Evolutionary conservation across 768 basidiomycete species (phyloP), one percentile per base, ranked within the genome.

Genomic region (Tremella mesenterica): DNA sequence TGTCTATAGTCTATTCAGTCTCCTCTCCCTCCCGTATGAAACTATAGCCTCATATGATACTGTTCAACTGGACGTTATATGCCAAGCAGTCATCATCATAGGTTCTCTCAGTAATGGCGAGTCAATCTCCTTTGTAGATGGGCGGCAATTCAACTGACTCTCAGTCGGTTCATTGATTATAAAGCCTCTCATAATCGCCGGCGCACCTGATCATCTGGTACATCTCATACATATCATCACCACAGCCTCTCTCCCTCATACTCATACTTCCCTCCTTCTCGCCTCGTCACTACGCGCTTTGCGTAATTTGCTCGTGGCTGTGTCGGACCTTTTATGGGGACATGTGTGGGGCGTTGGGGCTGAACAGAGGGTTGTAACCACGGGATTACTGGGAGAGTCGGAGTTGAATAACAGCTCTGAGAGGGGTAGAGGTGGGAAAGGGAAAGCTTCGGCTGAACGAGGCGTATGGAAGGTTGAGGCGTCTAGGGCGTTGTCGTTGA

Each of bases 321-420:
- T 64, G 1, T 69, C 67, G 4, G 71, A 73, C 49, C 55, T 64
- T 23, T 47, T 69, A 13, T 70, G 69, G 67, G 69, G 71, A 8
- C 64, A 64, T 26, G 64, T 65, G 56, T 70, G 70, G 70, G 70
- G 70, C 13, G 68, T 72, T 6, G 65, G 68, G 4, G 57, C 63
- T 3, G 65, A 66, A 41, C 46, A 36, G 20, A 46, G 44, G 51
- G 57, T 58, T 12, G 58, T 64, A 6, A 44, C 21, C 26, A 63
- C 59, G 20, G 61, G 64, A 9, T 28, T 64, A 52, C 38, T 41
- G 45, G 33, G 52, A 53, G 47, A 45, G 44, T n/a, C 13, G 36
- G 31, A 3, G 29, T 34, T 10, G 44, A 8, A 55, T 14, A 16
- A 16, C 38, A n/a, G n/a, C n/a, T n/a, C n/a, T n/a, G n/a, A n/a